Base-by-base conservation (phyloP, 1,139 yeast genomes). In the Debaryomycetaceae sp. region DNA sequence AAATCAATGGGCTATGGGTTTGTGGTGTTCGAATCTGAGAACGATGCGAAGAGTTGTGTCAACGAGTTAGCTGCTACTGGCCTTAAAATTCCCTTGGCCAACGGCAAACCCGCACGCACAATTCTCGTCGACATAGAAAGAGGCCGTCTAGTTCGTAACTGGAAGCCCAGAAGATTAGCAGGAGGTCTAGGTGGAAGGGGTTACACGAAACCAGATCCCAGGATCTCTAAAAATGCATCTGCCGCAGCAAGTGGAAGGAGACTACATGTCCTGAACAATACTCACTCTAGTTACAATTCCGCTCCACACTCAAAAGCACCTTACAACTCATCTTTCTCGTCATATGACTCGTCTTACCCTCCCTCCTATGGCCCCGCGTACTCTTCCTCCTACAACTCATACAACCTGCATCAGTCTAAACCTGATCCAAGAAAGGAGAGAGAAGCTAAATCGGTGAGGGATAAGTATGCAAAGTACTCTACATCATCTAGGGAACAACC, bases 1-100 rank as follows among this genome's bases (percentile, higher is more conserved):
- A 75, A 77, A 47, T 78, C 94, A 1, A 67, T 80, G 43, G 98
- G 98, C 0, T 92, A 92, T 56, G 98, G 87, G 1, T 92, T 92
- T 58, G 68, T 91, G 2, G 83, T 84, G 4, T 91, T 78, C 59
- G 83, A 78, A 51, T 67, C 72, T 35, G 84, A 76, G 40, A 53
- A 60, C 14, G 86, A 78, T 51, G 84, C 85, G 46, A 73, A 70
- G 43, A 59, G 43, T 46, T 89, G 94, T 11, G 71, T 75, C n/a
- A 67, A 72, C 28, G 81, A 73, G 31, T 73, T 79, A 29, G 78
- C 83, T 24, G 79, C 87, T 1, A 58, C 78, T 18, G 77, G 78
- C 0, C 41, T 71, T n/a, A 61, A 61, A 33, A 50, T 68, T 4
- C 55, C 52, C 1, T 34, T 31, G 11, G 35, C 36, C 14, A 26